Base-by-base conservation (phyloP, 225 moss, liverwort and hornwort genomes). In the Physcomitrellopsis africana region DNA sequence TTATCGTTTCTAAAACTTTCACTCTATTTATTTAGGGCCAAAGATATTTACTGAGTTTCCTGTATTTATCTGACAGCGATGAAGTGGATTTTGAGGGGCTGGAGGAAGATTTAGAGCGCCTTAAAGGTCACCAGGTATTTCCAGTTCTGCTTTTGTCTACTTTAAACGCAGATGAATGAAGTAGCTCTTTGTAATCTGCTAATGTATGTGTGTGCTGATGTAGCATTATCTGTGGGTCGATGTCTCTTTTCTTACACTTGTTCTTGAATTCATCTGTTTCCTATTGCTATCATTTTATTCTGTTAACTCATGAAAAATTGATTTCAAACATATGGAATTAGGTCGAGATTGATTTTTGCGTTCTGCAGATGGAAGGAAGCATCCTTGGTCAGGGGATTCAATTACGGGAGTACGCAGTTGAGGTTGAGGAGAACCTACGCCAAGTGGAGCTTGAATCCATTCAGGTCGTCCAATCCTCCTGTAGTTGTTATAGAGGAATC, bases 391-490 rank as follows among this genome's bases (percentile, higher is more conserved):
- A 99, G 81, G 97, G 97, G 55, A 86, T 93, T 89, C 93, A 94
- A 76, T 84, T 99, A 66, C 83, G 93, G 72, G 97, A 94, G 64
- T 99, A 99, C 80, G 86, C 97, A 19, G 77, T 91, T 62, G 97
- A 99, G 85, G 97, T 99, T 29, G 97, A 99, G 86, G 97, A 99
- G 80, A 93, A 99, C 77, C 87, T 99, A 61, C 90, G 97, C 41
- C 92, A 94, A 83, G 97, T 99, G 65, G 97, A 99, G 83, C 82
- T 99, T 70, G 97, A 99, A 78, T 99, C 97, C 43, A 99, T 99
- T 74, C 97, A 99, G 97, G 97, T 96, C 37, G 67, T 58, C 57
- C 60, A 13, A 11, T 32, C 9, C 65, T 82, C 64, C 46, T 51
- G 19, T 55, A 13, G 1, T 27, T 23, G 42, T 72, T 51, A 26